Percentiles rank a stretch among this genome's conserved stretches.
Evolutionary conservation across 129 eudicot genomes (phyloP).

Genomic region (Flaveria brownii): DNA sequence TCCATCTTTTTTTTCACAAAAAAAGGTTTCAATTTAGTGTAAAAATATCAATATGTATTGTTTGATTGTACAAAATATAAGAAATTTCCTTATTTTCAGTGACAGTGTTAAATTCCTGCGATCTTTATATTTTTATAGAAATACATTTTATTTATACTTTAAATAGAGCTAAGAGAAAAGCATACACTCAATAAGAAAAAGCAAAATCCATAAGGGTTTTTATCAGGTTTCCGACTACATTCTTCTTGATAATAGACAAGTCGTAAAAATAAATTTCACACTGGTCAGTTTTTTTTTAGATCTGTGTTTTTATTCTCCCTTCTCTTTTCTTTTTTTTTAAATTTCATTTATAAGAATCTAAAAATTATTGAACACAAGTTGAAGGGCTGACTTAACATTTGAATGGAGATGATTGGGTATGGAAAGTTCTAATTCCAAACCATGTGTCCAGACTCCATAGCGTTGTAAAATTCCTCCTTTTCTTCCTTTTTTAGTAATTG

Average conservation of each 20-base stretch:
- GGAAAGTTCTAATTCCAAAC: slow-evolving; percentile 37
- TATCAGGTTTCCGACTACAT: no score
- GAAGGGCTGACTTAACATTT: slow-evolving; percentile 35
- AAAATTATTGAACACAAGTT: slow-evolving; percentile 25
- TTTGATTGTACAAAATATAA: background rate
- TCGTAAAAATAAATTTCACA: background rate
- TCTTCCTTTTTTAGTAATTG: slow-evolving; percentile 18
- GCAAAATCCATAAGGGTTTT: no score
- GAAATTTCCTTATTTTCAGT: background rate
- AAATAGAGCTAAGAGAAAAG: no score
- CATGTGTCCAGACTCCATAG: slow-evolving; percentile 44
- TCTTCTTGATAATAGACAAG: no score
- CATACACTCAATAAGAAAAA: no score
- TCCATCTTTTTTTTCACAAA: background rate
- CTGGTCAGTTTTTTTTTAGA: background rate
- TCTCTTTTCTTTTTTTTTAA: background rate
- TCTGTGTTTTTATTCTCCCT: background rate
- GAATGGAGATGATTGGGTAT: slow-evolving; percentile 12
- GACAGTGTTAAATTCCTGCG: background rate
- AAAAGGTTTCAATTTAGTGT: no score
- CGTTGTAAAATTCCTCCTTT: slow-evolving; percentile 24
- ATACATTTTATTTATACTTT: no score
- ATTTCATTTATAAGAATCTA: background rate
- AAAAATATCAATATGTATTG: background rate
- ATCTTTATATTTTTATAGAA: no score